Evolutionary conservation across 345 rosid species (phyloP).

Genomic region (Eucalyptus polyanthemos): DNA sequence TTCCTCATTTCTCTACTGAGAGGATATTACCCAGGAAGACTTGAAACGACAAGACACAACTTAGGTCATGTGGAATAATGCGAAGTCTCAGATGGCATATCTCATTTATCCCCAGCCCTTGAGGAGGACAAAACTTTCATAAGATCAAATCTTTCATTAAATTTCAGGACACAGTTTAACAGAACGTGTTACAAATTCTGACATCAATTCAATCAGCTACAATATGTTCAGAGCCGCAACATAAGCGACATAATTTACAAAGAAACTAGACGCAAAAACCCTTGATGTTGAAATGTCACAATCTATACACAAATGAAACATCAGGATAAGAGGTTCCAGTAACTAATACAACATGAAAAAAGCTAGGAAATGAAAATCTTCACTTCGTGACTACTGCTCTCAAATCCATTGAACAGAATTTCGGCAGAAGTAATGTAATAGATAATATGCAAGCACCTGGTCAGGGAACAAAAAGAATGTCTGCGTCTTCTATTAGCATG

Average conservation of each 20-base stretch:
- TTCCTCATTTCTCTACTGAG: background rate
- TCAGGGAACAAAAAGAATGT: background rate
- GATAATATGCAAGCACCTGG: background rate
- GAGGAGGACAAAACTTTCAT: background rate
- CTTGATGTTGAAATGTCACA: background rate
- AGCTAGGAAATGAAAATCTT: background rate
- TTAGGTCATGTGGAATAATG: background rate
- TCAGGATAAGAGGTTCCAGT: background rate
- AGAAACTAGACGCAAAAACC: background rate
- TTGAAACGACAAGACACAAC: background rate
- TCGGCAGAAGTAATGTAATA: background rate
- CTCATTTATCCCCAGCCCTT: background rate
- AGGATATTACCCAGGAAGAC: background rate
- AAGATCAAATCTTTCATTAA: background rate
- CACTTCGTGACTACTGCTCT: background rate
- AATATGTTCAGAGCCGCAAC: background rate
- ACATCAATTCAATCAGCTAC: background rate
- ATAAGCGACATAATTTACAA: background rate
- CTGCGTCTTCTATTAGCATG: background rate
- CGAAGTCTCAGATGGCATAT: background rate
- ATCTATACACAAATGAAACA: background rate
- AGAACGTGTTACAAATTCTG: background rate
- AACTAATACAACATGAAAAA: background rate
- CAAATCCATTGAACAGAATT: background rate
- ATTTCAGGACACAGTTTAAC: background rate